Evolutionary conservation across 1,139 yeast species (phyloP), one percentile per base, ranked within the genome.

Genomic region (Zygoascus sp.): DNA sequence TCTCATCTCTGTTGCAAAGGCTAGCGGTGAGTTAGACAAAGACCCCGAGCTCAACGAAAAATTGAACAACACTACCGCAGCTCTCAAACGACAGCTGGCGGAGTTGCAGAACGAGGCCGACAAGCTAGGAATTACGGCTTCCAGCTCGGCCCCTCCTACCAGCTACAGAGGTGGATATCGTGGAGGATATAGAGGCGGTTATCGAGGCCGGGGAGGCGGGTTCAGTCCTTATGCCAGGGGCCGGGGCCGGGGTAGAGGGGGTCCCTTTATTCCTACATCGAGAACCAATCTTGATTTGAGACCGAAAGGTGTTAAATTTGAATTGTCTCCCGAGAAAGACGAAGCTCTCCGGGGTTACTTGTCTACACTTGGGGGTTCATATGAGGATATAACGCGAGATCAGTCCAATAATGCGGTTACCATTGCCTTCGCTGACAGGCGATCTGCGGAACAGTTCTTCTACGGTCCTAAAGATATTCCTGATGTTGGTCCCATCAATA

Each of bases 381-480:
- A 53, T 39, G 61, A 57, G 11, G 52, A 53, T 16, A 38, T 28
- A 21, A 36, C 13, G 8, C 44, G 23, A 40, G 48, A 52, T 54
- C 8, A 32, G 41, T 34, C 46, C 46, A 45, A 51, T 9, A 51
- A 53, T 19, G 53, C 59, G 3, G 60, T 67, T 13, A 52, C 63
- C 8, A 58, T 73, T 16, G 63, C 64, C 36, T 71, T 74, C 58
- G 64, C 61, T 42, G 71, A 70, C 50, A 59, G 77, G 39, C 56
- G 57, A 28, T 50, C 64, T 11, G 78, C 78, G 2, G 77, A 74
- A 51, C 58, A 57, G 48, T 70, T 72, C 49, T 64, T 55, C 46
- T 58, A 53, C 32, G 58, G 57, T 1, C 32, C 61, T 2, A 56
- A 56, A 19, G 51, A 52, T 2, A 51, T 68, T 17, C 65, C 66